Percentiles rank a stretch among this genome's conserved stretches.
phyloP scores from a whole-genome alignment of 345 rosid species.

The Salix dunnii region DNA sequence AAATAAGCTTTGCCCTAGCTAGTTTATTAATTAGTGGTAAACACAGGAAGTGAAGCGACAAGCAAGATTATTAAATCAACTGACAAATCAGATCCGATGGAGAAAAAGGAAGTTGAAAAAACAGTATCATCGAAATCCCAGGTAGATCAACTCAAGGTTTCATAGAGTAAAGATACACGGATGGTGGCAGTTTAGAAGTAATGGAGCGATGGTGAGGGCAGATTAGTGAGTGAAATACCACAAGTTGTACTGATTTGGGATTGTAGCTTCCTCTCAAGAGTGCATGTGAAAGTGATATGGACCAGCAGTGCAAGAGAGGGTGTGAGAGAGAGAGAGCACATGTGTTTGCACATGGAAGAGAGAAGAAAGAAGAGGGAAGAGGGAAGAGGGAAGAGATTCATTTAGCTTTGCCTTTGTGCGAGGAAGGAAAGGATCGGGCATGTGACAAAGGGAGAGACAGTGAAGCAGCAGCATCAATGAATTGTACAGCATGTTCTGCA shows the following conservation, averaged over 20 bases:
- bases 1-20: neutral
- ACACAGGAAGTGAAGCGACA: neutral
- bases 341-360: constrained; percentile 11
- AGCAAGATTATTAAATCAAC: neutral
- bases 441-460: constrained; percentile 37
- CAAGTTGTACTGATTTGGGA: neutral
- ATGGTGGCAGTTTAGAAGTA: neutral
- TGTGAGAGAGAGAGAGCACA: constrained; percentile 9
- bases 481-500: constrained; percentile 56
- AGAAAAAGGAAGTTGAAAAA: neutral
- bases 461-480: constrained; percentile 41
- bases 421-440: neutral
- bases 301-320: constrained; percentile 39
- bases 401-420: neutral
- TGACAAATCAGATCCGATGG: neutral
- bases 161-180: too few species aligned
- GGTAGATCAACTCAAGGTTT: neutral
- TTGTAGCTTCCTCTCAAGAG: constrained; percentile 40
- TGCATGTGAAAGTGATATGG: constrained; percentile 63
- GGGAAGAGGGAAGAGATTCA: neutral
- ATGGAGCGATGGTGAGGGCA: neutral
- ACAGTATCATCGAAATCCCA: neutral
- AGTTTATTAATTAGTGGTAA: neutral
- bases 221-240: constrained; percentile 1
- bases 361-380: neutral